These are phyloP conservation scores for Heterobasidion irregulare DNA, from an alignment of 1,284 basidiomycete species.

Conservation along the genomic window DNA sequence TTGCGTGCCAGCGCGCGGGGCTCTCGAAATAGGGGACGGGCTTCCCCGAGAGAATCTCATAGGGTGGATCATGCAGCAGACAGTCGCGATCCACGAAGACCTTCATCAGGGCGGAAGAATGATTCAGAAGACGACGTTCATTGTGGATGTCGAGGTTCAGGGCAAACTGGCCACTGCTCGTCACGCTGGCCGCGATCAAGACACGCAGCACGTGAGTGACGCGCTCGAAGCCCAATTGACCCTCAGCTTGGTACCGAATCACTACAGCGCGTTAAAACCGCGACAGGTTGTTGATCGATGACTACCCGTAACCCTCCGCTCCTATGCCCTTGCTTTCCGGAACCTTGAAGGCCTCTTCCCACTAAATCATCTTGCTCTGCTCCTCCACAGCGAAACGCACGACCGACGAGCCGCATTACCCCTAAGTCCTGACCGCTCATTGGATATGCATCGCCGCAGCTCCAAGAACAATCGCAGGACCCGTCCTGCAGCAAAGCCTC, in stretches of 20 bases:
- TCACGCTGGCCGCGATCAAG: not conserved
- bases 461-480: not conserved
- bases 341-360: no score
- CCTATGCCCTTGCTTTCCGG: no score
- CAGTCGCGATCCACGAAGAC: conserved; percentile 15
- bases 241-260: no score
- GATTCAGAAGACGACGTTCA: not conserved
- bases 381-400: not conserved
- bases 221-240: not conserved
- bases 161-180: not conserved
- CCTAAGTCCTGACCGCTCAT: not conserved
- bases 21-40: conserved; percentile 23
- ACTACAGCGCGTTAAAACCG: no score
- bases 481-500: not conserved
- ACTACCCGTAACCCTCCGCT: no score
- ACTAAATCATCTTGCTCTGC: not conserved
- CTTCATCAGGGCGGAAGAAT: conserved; percentile 18
- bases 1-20: conserved; percentile 18
- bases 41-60: conserved; percentile 23
- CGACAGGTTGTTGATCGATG: no score
- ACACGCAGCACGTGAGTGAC: not conserved
- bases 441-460: not conserved
- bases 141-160: no score
- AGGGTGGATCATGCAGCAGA: conserved; percentile 22
- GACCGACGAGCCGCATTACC: not conserved